These are phyloP conservation scores for Capsicum chinense DNA, from an alignment of 257 asterid species.

Conservation along the genomic window DNA sequence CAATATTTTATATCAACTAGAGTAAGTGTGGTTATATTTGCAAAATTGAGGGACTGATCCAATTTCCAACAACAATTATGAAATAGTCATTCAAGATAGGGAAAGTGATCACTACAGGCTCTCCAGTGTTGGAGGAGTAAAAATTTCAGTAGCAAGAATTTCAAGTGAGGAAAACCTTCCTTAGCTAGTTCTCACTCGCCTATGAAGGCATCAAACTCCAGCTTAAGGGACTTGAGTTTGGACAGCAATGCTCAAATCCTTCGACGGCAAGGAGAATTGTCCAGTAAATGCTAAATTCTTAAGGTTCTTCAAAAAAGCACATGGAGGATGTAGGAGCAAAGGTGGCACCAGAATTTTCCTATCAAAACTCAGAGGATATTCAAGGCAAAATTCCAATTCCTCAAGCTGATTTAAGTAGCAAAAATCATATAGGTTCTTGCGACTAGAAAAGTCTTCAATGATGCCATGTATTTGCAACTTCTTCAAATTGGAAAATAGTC, in stretches of 20 bases:
- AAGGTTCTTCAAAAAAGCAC: background rate
- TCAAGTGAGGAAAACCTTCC: background rate
- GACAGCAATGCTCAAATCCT: background rate
- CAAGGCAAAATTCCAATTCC: no score
- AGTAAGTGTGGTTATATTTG: background rate
- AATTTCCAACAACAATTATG: background rate
- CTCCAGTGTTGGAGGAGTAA: background rate
- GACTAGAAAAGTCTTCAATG: no score
- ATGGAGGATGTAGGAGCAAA: background rate
- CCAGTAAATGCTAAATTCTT: background rate
- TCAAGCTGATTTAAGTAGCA: no score
- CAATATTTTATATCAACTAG: background rate
- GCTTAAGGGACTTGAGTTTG: background rate
- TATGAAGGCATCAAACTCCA: background rate
- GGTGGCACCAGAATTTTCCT: no score
- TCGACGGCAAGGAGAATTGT: background rate
- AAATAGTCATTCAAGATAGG: background rate
- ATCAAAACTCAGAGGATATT: no score
- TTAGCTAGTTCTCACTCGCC: background rate
- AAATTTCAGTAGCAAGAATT: background rate
- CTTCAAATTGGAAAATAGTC: background rate
- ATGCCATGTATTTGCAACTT: background rate
- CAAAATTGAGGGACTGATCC: background rate
- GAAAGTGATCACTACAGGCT: background rate
- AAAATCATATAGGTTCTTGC: no score